Evolutionary conservation across 495 filamentous ascomycete genomes (phyloP), one percentile per base, ranked within the genome.

Genomic region (Aspergillus biplanus): DNA sequence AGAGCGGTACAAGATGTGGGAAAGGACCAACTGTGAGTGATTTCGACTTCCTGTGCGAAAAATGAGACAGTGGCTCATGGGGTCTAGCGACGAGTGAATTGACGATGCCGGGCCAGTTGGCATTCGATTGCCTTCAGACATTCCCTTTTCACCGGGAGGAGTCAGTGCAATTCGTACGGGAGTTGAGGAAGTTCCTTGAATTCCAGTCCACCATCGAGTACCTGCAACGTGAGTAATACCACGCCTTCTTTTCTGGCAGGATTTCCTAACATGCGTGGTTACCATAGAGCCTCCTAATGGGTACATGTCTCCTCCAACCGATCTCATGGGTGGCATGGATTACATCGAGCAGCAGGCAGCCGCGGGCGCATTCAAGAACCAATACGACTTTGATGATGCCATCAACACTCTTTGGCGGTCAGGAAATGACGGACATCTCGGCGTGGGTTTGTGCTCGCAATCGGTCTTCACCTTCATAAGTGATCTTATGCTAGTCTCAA

Each of bases 101-200:
- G 13, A n/a, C 9, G 7, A 33, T 81, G 53, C 59, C 65, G 11
- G 79, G 78, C 6, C 69, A 69, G 33, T 53, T 80, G 52, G 84
- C 77, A 5, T 80, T 80, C 65, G 68, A 78, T 37, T 89, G 85
- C 64, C 73, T 89, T n/a, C 73, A 68, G 32, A 83, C 76, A 21
- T 82, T 87, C 52, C 85, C 85, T 0, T 86, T 89, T 66, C 80
- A 84, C 61, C 48, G 76, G 4, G 80, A 77, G 33, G 79, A 82
- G 16, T 85, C 82, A 6, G 69, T 73, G 12, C 68, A 75, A 8
- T 86, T 88, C 63, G 34, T 87, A 16, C 66, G 72, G 27, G 85
- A 88, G 66, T 83, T 80, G 55, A 82, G 81, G 59, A 80, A 85
- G 47, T 82, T 80, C 4, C 64, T 88, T 2, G 78, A 87, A 66